These are phyloP conservation scores for Paramecium primaurelia DNA, from an alignment of 73 alveolate genomes.

Conservation along the genomic window DNA sequence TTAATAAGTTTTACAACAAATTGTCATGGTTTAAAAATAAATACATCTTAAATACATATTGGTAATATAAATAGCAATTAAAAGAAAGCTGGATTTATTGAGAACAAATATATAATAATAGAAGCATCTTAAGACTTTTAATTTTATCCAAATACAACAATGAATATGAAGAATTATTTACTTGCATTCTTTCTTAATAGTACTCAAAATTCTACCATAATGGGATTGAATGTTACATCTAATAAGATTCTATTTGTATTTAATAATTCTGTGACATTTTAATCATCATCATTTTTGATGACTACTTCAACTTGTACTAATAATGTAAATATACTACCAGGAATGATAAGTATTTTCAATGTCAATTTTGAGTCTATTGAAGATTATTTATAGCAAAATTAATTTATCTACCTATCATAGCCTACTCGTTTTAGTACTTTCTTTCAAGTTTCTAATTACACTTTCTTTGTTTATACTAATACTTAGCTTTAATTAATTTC, in stretches of 20 bases:
- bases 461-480: background rate
- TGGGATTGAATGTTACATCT: background rate
- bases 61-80: background rate
- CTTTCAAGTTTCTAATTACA: background rate
- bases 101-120: background rate
- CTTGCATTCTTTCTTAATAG: background rate
- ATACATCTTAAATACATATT: background rate
- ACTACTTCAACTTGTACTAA: background rate
- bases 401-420: background rate
- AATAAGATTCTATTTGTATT: background rate
- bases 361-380: background rate
- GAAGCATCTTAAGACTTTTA: background rate
- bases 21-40: background rate
- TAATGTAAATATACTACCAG: background rate
- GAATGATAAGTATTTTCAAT: background rate
- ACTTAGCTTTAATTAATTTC: background rate
- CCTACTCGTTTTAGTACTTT: background rate
- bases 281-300: background rate
- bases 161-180: background rate
- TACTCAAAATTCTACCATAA: background rate
- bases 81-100: background rate
- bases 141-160: background rate
- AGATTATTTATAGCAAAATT: background rate
- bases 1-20: background rate
- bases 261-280: background rate